Evolutionary conservation across 2,329 filamentous ascomycete genomes (phyloP), one percentile per base, ranked within the genome.

Genomic region (Elsinoe fawcettii): DNA sequence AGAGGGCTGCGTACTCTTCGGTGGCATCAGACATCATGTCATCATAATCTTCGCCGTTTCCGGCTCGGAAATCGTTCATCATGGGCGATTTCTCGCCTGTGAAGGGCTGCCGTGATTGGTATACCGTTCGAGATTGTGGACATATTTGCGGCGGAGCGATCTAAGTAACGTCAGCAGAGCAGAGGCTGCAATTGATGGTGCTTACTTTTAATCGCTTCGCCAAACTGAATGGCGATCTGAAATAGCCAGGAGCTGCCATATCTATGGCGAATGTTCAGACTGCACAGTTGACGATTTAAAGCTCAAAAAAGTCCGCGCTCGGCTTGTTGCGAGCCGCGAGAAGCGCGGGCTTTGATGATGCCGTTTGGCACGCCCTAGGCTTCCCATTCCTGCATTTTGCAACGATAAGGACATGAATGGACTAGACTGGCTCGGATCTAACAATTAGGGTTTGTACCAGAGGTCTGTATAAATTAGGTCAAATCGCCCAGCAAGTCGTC

Each of bases 191-290:
- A 2, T 9, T 9, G 8, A 36, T 9, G 46, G 54, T 20, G n/a
- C 64, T 56, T 60, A 76, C 75, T 66, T 70, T 73, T 37, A 71
- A 62, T 61, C 74, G 68, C 67, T 75, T 77, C 23, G 68, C 67
- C 16, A 72, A 66, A 61, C 70, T 69, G 60, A 74, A 62, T 5
- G 76, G 68, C 51, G 75, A 73, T 65, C 74, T 69, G 61, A 71
- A 64, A 69, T 71, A 75, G 62, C 71, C 65, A 56, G 74, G 73
- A 60, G 69, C 66, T 58, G 75, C 71, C 75, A 77, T 77, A 58
- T 59, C 62, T 65, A 23, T 51, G 25, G 16, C 27, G 27, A n/a
- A 2, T 18, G 25, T 14, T 18, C 25, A 27, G 12, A 22, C 8
- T 18, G n/a, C 5, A n/a, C 5, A 16, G 3, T 14, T 4, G 46